Conservation (phyloP, 805 yeast species). For the Limtongia smithiae region DNA sequence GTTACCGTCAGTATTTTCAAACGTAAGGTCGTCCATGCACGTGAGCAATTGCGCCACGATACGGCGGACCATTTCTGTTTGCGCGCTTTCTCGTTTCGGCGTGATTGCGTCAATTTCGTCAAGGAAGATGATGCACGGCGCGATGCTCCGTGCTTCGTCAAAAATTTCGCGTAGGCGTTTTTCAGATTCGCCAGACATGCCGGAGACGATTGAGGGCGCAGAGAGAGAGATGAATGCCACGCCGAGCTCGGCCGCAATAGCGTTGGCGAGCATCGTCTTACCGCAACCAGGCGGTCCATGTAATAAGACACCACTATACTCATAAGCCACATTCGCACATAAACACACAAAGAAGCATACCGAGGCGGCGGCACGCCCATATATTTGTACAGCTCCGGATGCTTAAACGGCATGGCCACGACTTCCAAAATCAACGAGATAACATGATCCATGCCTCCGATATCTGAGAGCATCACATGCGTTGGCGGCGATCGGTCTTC, state of each 20-base stretch:
- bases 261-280: slow-evolving; percentile 93
- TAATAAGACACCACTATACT: slow-evolving; percentile 69
- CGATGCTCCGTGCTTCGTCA: slow-evolving; percentile 83
- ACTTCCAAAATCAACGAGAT: slow-evolving; percentile 83
- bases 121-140: slow-evolving; percentile 88
- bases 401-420: slow-evolving; percentile 85
- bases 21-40: slow-evolving; percentile 75
- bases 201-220: slow-evolving; percentile 95
- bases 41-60: slow-evolving; percentile 94
- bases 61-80: slow-evolving; percentile 95
- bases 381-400: slow-evolving; percentile 82
- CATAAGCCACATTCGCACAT: not conserved
- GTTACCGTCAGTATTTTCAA: slow-evolving; percentile 85
- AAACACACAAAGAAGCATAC: not conserved
- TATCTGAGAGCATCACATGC: slow-evolving; percentile 57
- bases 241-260: slow-evolving; percentile 79
- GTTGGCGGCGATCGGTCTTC: slow-evolving; percentile 57
- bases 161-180: slow-evolving; percentile 89
- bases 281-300: slow-evolving; percentile 99
- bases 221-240: slow-evolving; percentile 89
- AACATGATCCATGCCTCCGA: slow-evolving; percentile 89
- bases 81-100: slow-evolving; percentile 97
- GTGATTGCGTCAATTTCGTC: slow-evolving; percentile 98
- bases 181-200: slow-evolving; percentile 99
- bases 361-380: slow-evolving; percentile 91